Percentiles rank a stretch among this genome's conserved stretches.
phyloP scores from a whole-genome alignment of 1,284 basidiomycete species.

The Hymenochaete sp. region DNA sequence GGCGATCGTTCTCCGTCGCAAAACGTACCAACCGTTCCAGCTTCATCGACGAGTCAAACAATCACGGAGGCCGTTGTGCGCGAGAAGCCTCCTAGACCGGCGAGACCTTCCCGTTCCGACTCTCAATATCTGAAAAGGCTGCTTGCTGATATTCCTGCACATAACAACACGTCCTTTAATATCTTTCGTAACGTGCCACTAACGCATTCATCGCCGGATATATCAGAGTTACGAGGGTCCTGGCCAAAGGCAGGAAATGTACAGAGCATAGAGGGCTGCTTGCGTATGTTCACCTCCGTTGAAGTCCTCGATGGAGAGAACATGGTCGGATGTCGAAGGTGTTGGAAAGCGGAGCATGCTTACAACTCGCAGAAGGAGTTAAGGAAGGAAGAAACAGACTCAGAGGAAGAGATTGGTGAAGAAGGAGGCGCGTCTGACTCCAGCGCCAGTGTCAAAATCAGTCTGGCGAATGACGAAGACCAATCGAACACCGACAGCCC shows the following conservation, averaged over 20 bases:
- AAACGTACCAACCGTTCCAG: conserved; percentile 8
- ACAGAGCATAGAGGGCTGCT: conserved; percentile 60
- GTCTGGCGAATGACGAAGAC: conserved; percentile 5
- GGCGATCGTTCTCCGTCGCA: too few relatives aligned
- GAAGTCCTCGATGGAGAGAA: conserved; percentile 91
- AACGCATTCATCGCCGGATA: conserved; percentile 11
- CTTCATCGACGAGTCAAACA: conserved; percentile 19
- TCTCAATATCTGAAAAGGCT: conserved; percentile 55
- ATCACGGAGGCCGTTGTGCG: conserved; percentile 23
- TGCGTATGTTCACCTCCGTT: conserved; percentile 82
- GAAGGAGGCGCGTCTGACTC: conserved; percentile 21
- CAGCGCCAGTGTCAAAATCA: conserved; percentile 7
- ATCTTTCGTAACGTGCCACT: conserved; percentile 27
- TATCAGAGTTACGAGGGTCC: conserved; percentile 16
- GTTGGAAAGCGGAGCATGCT: conserved; percentile 83
- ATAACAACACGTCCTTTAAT: conserved; percentile 35
- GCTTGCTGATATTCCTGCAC: conserved; percentile 48
- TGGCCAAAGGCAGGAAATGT: conserved; percentile 46
- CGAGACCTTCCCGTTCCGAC: conserved; percentile 47
- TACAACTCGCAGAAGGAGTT: conserved; percentile 21
- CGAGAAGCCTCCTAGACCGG: conserved; percentile 36
- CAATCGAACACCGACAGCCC: background rate
- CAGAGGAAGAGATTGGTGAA: conserved; percentile 27
- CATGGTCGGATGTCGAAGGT: conserved; percentile 84
- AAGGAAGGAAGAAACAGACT: conserved; percentile 28